Conservation (phyloP, 148 eudicot species). For the Talinum fruticosum region DNA sequence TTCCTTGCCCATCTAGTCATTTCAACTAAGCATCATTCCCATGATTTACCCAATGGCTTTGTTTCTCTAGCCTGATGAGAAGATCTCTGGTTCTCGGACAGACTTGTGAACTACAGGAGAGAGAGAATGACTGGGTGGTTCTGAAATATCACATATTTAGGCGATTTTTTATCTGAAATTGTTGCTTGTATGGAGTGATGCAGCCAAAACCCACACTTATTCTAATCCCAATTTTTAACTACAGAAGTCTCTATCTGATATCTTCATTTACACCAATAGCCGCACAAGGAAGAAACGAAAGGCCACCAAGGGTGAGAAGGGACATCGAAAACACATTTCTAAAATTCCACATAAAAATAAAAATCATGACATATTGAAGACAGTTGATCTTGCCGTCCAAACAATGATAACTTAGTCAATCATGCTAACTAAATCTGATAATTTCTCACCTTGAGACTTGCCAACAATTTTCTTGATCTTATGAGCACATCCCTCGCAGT, state of each 20-base stretch:
- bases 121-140: not conserved
- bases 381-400: not conserved
- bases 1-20: not conserved
- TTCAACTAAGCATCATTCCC: not conserved
- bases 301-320: not conserved
- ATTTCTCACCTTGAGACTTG: constrained; percentile 39
- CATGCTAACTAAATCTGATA: constrained; percentile 6
- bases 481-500: constrained; percentile 52
- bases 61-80: not conserved
- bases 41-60: not conserved
- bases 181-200: not conserved
- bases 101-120: not conserved
- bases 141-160: not conserved
- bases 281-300: not conserved
- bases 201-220: not conserved
- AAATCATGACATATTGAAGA: not conserved
- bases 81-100: not conserved
- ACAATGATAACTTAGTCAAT: constrained; percentile 1
- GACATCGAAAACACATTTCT: not conserved
- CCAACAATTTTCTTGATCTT: constrained; percentile 43
- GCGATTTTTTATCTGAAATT: not conserved
- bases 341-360: not conserved
- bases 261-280: not conserved
- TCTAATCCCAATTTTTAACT: not conserved
- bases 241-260: not conserved